Percentiles rank a stretch among this genome's conserved stretches.
Conservation (phyloP, 2,329 filamentous ascomycete genomes). For the Xylaria sp. region DNA sequence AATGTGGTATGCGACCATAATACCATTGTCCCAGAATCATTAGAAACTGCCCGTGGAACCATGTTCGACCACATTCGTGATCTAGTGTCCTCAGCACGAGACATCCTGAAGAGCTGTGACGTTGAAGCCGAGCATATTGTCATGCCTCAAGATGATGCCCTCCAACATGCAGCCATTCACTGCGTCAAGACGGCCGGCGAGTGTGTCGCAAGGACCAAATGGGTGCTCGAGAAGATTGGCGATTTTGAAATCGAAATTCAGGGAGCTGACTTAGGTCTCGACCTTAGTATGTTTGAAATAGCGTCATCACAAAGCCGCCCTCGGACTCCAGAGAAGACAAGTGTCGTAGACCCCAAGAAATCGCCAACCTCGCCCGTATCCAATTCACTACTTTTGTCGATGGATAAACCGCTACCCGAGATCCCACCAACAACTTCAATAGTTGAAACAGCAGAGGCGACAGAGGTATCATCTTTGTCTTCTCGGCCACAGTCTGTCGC, state of each 20-base stretch:
- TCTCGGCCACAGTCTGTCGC: constrained; percentile 58
- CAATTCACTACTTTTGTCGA: constrained; percentile 54
- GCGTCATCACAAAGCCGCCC: constrained; percentile 52
- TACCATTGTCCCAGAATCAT: constrained; percentile 70
- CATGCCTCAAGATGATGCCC: constrained; percentile 80
- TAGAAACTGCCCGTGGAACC: constrained; percentile 75
- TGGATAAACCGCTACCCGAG: constrained; percentile 76
- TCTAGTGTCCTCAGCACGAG: constrained; percentile 82
- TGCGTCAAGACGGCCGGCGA: constrained; percentile 93
- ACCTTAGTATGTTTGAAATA: constrained; percentile 63
- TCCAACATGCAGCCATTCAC: constrained; percentile 82
- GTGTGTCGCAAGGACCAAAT: constrained; percentile 87
- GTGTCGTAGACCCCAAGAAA: constrained; percentile 53
- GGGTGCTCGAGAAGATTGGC: constrained; percentile 86
- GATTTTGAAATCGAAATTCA: constrained; percentile 90
- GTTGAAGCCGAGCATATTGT: constrained; percentile 80
- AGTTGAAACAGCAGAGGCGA: constrained; percentile 39
- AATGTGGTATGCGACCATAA: constrained; percentile 86
- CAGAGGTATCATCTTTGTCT: constrained; percentile 50
- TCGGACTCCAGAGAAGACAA: constrained; percentile 53
- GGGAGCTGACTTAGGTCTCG: constrained; percentile 64
- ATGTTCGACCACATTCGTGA: constrained; percentile 86
- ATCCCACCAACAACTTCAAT: constrained; percentile 60
- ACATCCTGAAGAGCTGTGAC: constrained; percentile 78
- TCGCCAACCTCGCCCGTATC: constrained; percentile 45